A percentile compares a stretch with the other conserved stretches of the same genome.
phyloP scores from a whole-genome alignment of 1,284 basidiomycete species.

The Pseudozyma pruni region DNA sequence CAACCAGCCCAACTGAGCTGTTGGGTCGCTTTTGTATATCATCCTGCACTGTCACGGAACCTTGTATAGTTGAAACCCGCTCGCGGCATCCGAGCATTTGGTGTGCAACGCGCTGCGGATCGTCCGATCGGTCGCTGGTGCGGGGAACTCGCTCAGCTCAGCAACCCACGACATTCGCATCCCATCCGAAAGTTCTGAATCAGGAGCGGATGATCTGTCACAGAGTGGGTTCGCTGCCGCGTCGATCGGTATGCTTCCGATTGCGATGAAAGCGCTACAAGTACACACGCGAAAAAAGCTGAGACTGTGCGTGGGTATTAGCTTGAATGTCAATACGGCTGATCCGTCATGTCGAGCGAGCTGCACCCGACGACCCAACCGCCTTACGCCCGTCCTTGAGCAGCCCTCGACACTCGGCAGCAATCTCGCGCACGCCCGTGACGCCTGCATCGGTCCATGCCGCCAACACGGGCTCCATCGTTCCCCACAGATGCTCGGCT shows the following conservation, averaged over 20 bases:
- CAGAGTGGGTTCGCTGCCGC: too few relatives aligned
- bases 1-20: conserved; percentile 42
- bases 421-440: conserved; percentile 47
- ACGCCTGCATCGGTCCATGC: conserved; percentile 56
- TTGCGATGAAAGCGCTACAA: not conserved
- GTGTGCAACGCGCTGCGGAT: too few relatives aligned
- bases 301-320: conserved; percentile 2
- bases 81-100: too few relatives aligned
- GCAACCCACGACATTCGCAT: too few relatives aligned
- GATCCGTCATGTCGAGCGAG: not conserved
- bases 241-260: too few relatives aligned
- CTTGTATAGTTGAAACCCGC: conserved; percentile 8
- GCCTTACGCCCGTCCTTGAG: conserved; percentile 49
- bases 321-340: not conserved
- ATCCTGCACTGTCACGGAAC: conserved; percentile 27
- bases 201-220: too few relatives aligned
- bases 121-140: too few relatives aligned
- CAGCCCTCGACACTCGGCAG: conserved; percentile 48
- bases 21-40: conserved; percentile 28
- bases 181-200: too few relatives aligned
- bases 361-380: not conserved
- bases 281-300: too few relatives aligned
- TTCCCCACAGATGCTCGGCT: conserved; percentile 54
- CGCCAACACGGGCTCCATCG: conserved; percentile 52
- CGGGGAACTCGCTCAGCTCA: too few relatives aligned